Conservation (phyloP, 2,329 filamentous ascomycete species). For the Fusarium concolor region DNA sequence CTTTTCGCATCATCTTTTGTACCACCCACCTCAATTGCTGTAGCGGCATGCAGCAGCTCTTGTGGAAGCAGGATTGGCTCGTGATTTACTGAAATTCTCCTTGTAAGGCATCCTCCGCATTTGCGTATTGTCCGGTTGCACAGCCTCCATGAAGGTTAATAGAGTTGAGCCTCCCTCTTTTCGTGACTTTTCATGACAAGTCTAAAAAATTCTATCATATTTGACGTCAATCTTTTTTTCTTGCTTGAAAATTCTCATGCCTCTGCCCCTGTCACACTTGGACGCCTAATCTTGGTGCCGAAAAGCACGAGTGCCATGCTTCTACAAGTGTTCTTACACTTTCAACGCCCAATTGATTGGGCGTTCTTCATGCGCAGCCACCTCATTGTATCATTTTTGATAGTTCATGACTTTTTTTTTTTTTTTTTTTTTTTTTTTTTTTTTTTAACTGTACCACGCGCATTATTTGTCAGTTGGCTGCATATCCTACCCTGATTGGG, state of each 20-base stretch:
- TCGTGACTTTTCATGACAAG: background rate
- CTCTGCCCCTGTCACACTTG: background rate
- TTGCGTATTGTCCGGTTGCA: background rate
- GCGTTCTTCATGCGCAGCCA: background rate
- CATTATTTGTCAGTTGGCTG: conserved; percentile 2
- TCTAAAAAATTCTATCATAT: background rate
- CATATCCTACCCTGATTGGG: background rate
- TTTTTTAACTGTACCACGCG: background rate
- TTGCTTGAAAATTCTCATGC: background rate
- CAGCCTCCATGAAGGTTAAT: conserved; percentile 3
- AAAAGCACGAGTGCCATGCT: background rate
- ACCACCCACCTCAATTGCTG: background rate
- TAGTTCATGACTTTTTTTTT: too few species aligned
- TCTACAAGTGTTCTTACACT: conserved; percentile 3
- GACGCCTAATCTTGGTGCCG: background rate
- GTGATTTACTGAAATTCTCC: conserved; percentile 1
- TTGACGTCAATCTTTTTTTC: background rate
- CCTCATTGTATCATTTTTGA: background rate
- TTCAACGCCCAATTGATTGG: conserved; percentile 5
- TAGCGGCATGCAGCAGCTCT: background rate
- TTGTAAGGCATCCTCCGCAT: background rate
- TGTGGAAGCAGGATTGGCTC: conserved; percentile 1
- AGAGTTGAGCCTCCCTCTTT: background rate
- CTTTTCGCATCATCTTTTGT: background rate
- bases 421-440: too few species aligned